These are phyloP conservation scores for Acarospora socialis DNA, from an alignment of 2,329 filamentous ascomycete species.

Conservation along the genomic window DNA sequence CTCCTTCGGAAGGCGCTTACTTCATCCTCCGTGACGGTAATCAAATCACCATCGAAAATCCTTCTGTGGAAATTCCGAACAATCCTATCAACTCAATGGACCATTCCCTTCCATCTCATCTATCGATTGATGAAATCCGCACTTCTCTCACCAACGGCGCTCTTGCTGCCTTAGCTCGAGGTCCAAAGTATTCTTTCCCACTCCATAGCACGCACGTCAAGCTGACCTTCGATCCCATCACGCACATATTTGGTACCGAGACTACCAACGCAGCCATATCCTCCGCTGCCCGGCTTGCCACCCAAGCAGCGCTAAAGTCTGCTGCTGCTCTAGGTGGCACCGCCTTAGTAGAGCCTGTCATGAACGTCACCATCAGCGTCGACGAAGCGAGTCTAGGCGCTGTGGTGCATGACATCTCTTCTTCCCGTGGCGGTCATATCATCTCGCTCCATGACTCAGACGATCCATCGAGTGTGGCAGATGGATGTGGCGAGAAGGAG, in stretches of 20 bases:
- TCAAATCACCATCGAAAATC: slow-evolving; percentile 42
- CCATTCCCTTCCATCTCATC: slow-evolving; percentile 39
- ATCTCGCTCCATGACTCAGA: slow-evolving; percentile 50
- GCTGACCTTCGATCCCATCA: slow-evolving; percentile 50
- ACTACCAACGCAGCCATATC: slow-evolving; percentile 54
- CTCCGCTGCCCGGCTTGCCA: slow-evolving; percentile 52
- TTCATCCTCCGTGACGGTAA: slow-evolving; percentile 51
- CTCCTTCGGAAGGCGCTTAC: slow-evolving; percentile 16
- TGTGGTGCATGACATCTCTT: slow-evolving; percentile 69
- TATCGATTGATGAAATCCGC: slow-evolving; percentile 35
- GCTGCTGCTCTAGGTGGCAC: slow-evolving; percentile 42
- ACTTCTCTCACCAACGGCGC: slow-evolving; percentile 60
- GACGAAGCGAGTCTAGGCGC: slow-evolving; percentile 68
- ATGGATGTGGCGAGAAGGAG: slow-evolving; percentile 18
- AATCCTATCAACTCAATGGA: slow-evolving; percentile 26
- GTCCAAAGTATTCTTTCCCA: slow-evolving; percentile 66
- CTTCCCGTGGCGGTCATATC: slow-evolving; percentile 58
- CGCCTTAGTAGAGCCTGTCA: slow-evolving; percentile 79
- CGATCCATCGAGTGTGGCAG: slow-evolving; percentile 16
- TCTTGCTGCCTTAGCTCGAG: slow-evolving; percentile 68
- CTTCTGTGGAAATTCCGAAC: slow-evolving; percentile 29
- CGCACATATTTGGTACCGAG: slow-evolving; percentile 51
- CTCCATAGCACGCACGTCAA: slow-evolving; percentile 61
- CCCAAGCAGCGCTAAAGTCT: slow-evolving; percentile 53
- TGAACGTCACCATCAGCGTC: slow-evolving; percentile 75